phyloP scores from a whole-genome alignment of 768 basidiomycete species.

The Hygrocybe coccinea region DNA sequence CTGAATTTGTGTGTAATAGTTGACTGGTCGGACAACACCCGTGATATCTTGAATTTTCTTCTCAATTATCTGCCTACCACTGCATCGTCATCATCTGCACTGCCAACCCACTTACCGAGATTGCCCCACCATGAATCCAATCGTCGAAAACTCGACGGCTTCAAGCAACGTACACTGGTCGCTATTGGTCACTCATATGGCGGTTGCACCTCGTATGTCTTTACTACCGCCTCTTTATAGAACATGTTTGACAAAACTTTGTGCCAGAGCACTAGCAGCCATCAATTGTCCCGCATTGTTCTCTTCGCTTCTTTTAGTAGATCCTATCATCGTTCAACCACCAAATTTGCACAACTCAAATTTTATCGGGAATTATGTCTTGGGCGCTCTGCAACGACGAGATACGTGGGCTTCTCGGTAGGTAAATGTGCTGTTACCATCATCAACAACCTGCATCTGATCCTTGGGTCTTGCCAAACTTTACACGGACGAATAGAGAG shows the following conservation, averaged over 20 bases:
- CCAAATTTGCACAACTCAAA: conserved; percentile 9
- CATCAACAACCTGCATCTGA: too few relatives aligned
- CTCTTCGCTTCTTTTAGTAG: conserved; percentile 65
- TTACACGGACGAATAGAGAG: conserved; percentile 37
- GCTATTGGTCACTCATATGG: conserved; percentile 83
- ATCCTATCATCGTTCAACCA: conserved; percentile 57
- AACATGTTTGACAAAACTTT: not conserved
- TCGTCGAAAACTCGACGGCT: conserved; percentile 44
- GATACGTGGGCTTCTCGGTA: conserved; percentile 44
- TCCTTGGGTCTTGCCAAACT: too few relatives aligned
- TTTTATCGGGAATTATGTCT: conserved; percentile 22
- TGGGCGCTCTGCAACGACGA: conserved; percentile 54
- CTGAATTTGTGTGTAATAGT: conserved; percentile 34
- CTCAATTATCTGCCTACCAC: conserved; percentile 56
- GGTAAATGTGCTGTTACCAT: not conserved
- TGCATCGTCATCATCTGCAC: conserved; percentile 20
- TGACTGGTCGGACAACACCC: conserved; percentile 72
- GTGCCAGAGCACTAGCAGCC: conserved; percentile 57
- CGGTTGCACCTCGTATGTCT: conserved; percentile 65
- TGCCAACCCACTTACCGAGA: conserved; percentile 55
- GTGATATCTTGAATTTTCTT: conserved; percentile 77
- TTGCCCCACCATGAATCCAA: conserved; percentile 40
- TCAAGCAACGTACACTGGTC: conserved; percentile 51
- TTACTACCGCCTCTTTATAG: conserved; percentile 1
- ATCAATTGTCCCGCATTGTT: conserved; percentile 61